These are phyloP conservation scores for Pseudocercospora macadamiae DNA, from an alignment of 2,329 filamentous ascomycete genomes.

Conservation along the genomic window DNA sequence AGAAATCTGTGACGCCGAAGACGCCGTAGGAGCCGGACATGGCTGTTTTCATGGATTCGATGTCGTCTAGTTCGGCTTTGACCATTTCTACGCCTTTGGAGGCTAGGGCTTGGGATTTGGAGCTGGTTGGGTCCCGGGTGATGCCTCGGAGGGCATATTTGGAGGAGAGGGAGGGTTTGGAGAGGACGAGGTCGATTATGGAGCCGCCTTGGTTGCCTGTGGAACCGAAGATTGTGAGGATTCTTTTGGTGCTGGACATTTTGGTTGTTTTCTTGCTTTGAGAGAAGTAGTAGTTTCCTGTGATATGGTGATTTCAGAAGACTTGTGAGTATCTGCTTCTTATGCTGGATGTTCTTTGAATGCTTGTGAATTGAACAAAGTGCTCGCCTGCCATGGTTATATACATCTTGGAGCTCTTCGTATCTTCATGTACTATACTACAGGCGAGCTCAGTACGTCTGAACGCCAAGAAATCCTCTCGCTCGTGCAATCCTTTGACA, in stretches of 20 bases:
- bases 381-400: no score
- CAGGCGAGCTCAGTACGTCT: no score
- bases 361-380: no score
- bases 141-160: constrained; percentile 59
- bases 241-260: constrained; percentile 38
- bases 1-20: constrained; percentile 58
- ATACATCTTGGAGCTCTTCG: no score
- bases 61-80: constrained; percentile 56
- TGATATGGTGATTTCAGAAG: no score
- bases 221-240: constrained; percentile 61
- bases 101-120: constrained; percentile 50
- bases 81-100: constrained; percentile 56
- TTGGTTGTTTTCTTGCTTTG: constrained; percentile 5
- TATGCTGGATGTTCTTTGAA: no score
- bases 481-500: neutral
- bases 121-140: constrained; percentile 53
- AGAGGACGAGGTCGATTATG: constrained; percentile 51
- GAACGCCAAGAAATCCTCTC: no score
- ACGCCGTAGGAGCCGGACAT: constrained; percentile 54
- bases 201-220: constrained; percentile 65
- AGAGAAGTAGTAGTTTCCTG: neutral
- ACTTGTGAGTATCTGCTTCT: no score
- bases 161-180: constrained; percentile 48
- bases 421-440: no score
- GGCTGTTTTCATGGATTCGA: constrained; percentile 48